Conservation (phyloP, 2,329 filamentous ascomycete genomes). For the Epichloe festucae region DNA sequence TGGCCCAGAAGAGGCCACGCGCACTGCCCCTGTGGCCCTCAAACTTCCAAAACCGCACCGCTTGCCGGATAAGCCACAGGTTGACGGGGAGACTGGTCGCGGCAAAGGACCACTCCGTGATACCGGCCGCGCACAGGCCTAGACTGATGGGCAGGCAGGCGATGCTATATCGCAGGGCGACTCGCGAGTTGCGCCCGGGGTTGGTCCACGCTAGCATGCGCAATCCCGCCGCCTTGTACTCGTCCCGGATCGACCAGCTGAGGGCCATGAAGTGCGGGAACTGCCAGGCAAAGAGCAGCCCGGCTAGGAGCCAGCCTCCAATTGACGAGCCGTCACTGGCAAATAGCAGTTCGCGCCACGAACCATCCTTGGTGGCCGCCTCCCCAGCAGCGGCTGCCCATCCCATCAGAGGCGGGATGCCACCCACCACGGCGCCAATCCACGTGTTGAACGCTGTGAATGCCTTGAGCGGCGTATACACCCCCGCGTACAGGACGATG, state of each 20-base stretch:
- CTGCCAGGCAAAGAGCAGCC: constrained; percentile 85
- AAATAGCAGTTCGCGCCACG: constrained; percentile 67
- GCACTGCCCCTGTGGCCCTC: constrained; percentile 72
- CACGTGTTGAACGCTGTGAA: constrained; percentile 83
- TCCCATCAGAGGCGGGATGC: constrained; percentile 92
- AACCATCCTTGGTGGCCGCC: constrained; percentile 61
- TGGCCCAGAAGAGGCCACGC: constrained; percentile 86
- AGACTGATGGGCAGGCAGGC: constrained; percentile 78
- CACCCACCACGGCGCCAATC: constrained; percentile 85
- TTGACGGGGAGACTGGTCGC: constrained; percentile 73
- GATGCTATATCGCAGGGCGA: constrained; percentile 77
- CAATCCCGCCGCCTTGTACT: constrained; percentile 63
- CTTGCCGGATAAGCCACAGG: constrained; percentile 69
- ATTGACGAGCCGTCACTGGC: constrained; percentile 45
- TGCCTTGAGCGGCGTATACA: constrained; percentile 88
- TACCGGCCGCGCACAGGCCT: constrained; percentile 61
- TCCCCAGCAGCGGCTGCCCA: constrained; percentile 93
- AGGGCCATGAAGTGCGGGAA: constrained; percentile 97
- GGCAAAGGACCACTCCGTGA: constrained; percentile 80
- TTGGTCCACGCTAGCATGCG: constrained; percentile 78
- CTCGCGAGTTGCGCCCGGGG: constrained; percentile 69
- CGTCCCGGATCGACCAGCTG: constrained; percentile 75
- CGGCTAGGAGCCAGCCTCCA: constrained; percentile 82
- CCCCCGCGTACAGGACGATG: constrained; percentile 76
- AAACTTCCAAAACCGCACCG: constrained; percentile 66